Base-by-base conservation (phyloP, 1,284 basidiomycete species). In the Apiotrichum akiyoshidainum region DNA sequence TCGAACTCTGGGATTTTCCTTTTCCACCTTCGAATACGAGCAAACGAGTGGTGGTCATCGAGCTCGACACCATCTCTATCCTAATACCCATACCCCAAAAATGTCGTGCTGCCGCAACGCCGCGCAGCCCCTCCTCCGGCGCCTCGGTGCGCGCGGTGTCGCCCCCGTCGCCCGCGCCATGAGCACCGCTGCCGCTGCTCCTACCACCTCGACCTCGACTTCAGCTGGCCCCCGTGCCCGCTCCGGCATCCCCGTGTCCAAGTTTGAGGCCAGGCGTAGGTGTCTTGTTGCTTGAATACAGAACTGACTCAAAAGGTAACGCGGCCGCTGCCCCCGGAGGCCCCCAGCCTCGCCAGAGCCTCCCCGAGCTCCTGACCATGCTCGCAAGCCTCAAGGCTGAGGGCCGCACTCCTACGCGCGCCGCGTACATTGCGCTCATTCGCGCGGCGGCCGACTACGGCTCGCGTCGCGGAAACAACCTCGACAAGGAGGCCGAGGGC, bases 401-500 rank as follows among this genome's bases (percentile, higher is more conserved):
- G 40, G 50, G 44, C 12, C 52, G 63, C n/a, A 54, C 50, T n/a
- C 73, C 73, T 4, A 60, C 62, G 7, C 57, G 65, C 5, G 54
- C 59, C 8, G 73, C 71, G 2, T 75, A 75, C 55, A 47, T 68
- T 14, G 60, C 63, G 12, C 57, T 73, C n/a, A 62, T 75, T 40
- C 44, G 55, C 33, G 65, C 66, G 7, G 71, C 71, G 4, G 65
- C 65, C 11, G 68, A 70, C 37, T 69, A 71, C 44, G 58, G 55
- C 5, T 14, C 49, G 14, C 56, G 54, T 10, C 54, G 58, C 0
- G 58, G 58, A 9, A 52, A 35, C 53, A 59, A 55, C 45, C 40
- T 14, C 7, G 31, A 26, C 13, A 52, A 52, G 13, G 57, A 46
- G 1, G 61, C 63, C 41, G 55, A 60, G 11, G 33, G 35, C 2